phyloP scores from a whole-genome alignment of 2,329 filamentous ascomycete genomes.

The Zarea fungicola region DNA sequence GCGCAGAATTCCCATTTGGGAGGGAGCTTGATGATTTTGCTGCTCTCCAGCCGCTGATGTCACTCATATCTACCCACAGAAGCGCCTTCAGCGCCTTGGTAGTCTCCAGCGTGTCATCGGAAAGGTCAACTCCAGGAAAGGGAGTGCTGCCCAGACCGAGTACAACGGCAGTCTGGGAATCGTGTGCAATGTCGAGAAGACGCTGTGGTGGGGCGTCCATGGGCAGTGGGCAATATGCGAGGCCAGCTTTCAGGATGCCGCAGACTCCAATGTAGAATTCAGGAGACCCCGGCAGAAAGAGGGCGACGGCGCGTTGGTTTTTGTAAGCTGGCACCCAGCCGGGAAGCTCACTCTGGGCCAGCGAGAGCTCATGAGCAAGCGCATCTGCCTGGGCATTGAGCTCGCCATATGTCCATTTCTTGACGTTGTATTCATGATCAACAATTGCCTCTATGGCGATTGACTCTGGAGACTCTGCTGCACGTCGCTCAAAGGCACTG shows the following conservation, averaged over 20 bases:
- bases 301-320: slow-evolving; percentile 9
- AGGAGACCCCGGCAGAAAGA: slow-evolving; percentile 11
- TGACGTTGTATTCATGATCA: slow-evolving; percentile 9
- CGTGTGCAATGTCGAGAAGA: slow-evolving; percentile 6
- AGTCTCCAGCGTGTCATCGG: slow-evolving; percentile 5
- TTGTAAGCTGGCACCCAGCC: slow-evolving; percentile 9
- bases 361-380: slow-evolving; percentile 3
- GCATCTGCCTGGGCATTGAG: slow-evolving; percentile 10
- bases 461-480: slow-evolving; percentile 3
- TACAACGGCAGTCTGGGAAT: slow-evolving; percentile 7
- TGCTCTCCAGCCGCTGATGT: slow-evolving; percentile 10
- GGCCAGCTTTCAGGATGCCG: slow-evolving; percentile 15
- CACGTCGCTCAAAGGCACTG: slow-evolving; percentile 9
- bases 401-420: slow-evolving; percentile 9
- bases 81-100: slow-evolving; percentile 3
- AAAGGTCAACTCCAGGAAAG: slow-evolving; percentile 23
- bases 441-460: slow-evolving; percentile 10
- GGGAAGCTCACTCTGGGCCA: slow-evolving; percentile 4
- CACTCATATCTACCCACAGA: slow-evolving; percentile 7
- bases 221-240: slow-evolving; percentile 7
- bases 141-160: slow-evolving; percentile 18
- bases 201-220: slow-evolving; percentile 11
- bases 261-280: slow-evolving; percentile 14
- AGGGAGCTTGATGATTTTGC: too few relatives aligned
- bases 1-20: not conserved